phyloP scores from a whole-genome alignment of 2,329 filamentous ascomycete genomes.

The Simplicillium sp. region DNA sequence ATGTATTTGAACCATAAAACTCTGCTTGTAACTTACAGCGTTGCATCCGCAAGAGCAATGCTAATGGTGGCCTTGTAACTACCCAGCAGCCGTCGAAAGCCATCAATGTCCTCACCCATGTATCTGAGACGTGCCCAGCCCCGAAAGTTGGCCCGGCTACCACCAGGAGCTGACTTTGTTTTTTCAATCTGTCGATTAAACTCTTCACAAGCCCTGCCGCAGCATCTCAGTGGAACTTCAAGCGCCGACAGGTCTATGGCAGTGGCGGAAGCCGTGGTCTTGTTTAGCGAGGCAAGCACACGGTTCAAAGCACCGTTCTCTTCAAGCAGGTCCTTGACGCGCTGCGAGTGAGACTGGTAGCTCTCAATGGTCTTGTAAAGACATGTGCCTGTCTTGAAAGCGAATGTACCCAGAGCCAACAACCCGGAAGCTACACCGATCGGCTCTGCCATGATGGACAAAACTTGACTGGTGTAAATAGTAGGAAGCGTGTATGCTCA shows the following conservation, averaged over 20 bases:
- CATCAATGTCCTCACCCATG: slow-evolving; percentile 31
- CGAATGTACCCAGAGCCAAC: slow-evolving; percentile 24
- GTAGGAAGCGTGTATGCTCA: too few relatives aligned
- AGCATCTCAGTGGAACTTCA: slow-evolving; percentile 30
- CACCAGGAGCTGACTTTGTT: slow-evolving; percentile 13
- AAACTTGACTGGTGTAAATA: too few relatives aligned
- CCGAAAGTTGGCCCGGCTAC: slow-evolving; percentile 25
- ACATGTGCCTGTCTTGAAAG: slow-evolving; percentile 24
- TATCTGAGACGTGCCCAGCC: slow-evolving; percentile 34
- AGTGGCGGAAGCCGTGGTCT: too few relatives aligned
- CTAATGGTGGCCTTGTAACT: slow-evolving; percentile 24
- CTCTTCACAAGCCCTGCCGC: slow-evolving; percentile 29
- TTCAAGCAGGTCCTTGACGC: slow-evolving; percentile 27
- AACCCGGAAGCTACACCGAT: slow-evolving; percentile 49
- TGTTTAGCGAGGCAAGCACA: slow-evolving; percentile 25
- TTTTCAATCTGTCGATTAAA: slow-evolving; percentile 27
- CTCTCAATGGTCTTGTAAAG: slow-evolving; percentile 26
- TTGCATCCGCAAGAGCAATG: slow-evolving; percentile 12
- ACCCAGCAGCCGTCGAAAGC: slow-evolving; percentile 26
- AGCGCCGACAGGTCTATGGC: too few relatives aligned
- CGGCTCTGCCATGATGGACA: slow-evolving; percentile 54
- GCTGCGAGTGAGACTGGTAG: slow-evolving; percentile 17
- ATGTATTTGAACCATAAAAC: too few relatives aligned
- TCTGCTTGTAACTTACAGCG: slow-evolving; percentile 11
- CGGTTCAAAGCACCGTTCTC: slow-evolving; percentile 26